Evolutionary conservation across 306 rosid genomes (phyloP), one percentile per base, ranked within the genome.

Genomic region (Echinosophora koreensis): DNA sequence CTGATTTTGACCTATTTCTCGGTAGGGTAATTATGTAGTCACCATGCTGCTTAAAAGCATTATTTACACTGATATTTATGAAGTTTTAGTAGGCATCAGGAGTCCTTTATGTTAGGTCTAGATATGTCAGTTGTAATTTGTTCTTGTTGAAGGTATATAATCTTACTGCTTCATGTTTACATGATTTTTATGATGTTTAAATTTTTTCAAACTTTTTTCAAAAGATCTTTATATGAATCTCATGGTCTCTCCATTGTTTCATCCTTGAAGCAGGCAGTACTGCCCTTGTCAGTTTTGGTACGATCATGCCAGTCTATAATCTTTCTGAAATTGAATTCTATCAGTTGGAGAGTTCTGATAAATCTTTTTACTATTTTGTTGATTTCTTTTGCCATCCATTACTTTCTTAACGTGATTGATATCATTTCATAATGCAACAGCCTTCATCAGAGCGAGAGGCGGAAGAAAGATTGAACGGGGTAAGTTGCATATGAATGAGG

Each of bases 381-480:
- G 64, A 46, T 61, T 54, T 68, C 11, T 51, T 51, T 66, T 59
- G 32, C 49, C 17, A 8, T 47, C 51, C 16, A 65, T 47, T 79
- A 12, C 77, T 63, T 77, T 80, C 72, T 65, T 70, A 2, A 15
- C 51, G 15, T 66, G 61, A 47, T 44, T 76, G 64, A 46, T 67
- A 63, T 50, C 18, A 22, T 65, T 30, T 35, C 71, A 46, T 74
- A 32, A 6, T 75, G 59, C 55, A 46, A 84, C 87, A 92, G 97
- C 92, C 97, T 54, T 30, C 73, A 6, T 60, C 93, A 3, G 92
- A 94, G 89, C 84, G 86, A 84, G 97, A 94, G 85, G 98, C 98
- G 37, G 97, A 84, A 86, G 92, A 87, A 78, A 85, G 95, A 70
- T 82, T 90, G 64, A 76, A 32, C 59, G 93, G 80, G 97, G 97